Base-by-base conservation (phyloP, 495 filamentous ascomycete genomes). In the Tuber calosporum region DNA sequence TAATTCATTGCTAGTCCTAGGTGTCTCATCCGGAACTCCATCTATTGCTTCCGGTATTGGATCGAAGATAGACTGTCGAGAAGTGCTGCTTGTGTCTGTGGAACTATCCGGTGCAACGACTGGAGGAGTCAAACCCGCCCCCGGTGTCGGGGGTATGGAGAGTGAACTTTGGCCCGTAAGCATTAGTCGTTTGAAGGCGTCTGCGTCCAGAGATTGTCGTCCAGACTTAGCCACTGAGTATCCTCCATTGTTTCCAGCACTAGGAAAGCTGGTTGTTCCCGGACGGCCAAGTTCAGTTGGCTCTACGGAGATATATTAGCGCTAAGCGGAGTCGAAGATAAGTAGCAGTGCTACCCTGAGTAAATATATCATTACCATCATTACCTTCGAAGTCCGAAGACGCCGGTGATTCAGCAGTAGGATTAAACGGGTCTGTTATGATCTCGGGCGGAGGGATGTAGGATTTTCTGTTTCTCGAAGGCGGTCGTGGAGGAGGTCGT, bases 161-260 rank as follows among this genome's bases (percentile, higher is more conserved):
- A 41, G 73, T 41, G 43, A 36, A n/a, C 69, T 67, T 68, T 77
- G 69, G 8, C 77, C 77, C 0, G 76, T 80, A 2, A 81, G 73
- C 76, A 81, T 81, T 30, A 81, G 69, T 1, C 75, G 71, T 40
- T 81, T 81, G 74, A 81, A 81, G 1, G 76, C 74, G 22, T 81
- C 79, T 1, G 74, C 79, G 40, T 81, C 79, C 36, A 81, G 69
- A 4, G 76, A 79, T 67, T 81, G 79, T 34, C 79, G 72, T 20
- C 53, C 67, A 20, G 68, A 72, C 5, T 58, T 70, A 26, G 67
- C 71, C 26, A 34, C 53, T 11, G 42, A 62, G 53, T 30, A 62
- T 34, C 26, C 53, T 34, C 53, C 53, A 34, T 62, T 26, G 53
- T 30, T 62, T 62, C 53, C 53, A 62, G 53, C 30, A 34, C 53